A percentile compares a stretch with the other conserved stretches of the same genome.
Conservation (phyloP, 2,329 filamentous ascomycete species). For the Ascochyta clinopodiicola region DNA sequence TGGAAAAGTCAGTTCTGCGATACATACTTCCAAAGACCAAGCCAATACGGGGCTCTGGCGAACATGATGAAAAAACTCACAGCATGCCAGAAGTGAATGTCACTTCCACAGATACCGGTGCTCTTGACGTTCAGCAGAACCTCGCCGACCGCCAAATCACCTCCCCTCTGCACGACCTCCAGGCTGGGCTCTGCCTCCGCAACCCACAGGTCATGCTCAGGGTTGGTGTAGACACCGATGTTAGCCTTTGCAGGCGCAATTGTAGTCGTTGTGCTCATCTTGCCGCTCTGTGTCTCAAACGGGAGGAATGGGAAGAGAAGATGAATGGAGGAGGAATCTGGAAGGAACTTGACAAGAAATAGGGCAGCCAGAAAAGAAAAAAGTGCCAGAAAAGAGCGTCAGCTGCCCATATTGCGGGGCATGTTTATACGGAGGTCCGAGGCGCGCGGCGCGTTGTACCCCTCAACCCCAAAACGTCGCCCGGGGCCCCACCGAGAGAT, state of each 20-base stretch:
- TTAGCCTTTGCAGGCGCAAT: conserved; percentile 74
- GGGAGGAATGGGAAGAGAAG: conserved; percentile 16
- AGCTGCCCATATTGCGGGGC: conserved; percentile 20
- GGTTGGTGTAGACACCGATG: conserved; percentile 96
- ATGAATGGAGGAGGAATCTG: conserved; percentile 5
- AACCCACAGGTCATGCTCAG: conserved; percentile 89
- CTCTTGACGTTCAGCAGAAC: conserved; percentile 89
- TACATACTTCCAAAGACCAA: not conserved
- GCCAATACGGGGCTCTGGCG: not conserved
- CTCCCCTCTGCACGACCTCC: conserved; percentile 73
- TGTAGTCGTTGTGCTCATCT: conserved; percentile 47
- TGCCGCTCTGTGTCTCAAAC: conserved; percentile 20
- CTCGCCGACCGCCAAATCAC: conserved; percentile 77
- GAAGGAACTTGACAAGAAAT: conserved; percentile 5
- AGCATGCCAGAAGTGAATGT: conserved; percentile 97
- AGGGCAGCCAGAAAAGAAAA: conserved; percentile 1
- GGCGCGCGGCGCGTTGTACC: conserved; percentile 15
- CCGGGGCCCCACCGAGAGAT: conserved; percentile 13
- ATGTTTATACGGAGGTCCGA: conserved; percentile 13
- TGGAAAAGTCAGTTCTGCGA: conserved; percentile 17
- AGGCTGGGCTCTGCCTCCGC: conserved; percentile 76
- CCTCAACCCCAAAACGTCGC: conserved; percentile 17
- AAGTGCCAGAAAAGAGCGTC: conserved; percentile 6
- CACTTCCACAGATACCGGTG: conserved; percentile 95
- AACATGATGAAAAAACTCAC: conserved; percentile 46